Evolutionary conservation across 257 asterid genomes (phyloP).

Genomic region (Ehretia macrophylla): DNA sequence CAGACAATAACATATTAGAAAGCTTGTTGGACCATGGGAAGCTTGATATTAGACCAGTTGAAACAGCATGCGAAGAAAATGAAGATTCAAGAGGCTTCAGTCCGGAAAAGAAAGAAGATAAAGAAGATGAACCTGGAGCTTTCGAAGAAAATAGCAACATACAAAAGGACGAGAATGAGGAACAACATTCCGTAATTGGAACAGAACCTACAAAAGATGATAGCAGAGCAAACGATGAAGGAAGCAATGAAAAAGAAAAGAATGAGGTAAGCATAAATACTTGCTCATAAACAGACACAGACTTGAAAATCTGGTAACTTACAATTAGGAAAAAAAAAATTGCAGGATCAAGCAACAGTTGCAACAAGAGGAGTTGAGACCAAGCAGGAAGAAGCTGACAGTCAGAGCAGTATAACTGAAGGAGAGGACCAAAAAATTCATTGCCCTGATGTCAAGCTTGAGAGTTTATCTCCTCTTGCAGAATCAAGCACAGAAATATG

Average conservation of each 20-base stretch:
- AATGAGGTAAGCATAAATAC: slow-evolving; percentile 29
- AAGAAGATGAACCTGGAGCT: slow-evolving; percentile 12
- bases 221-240: slow-evolving; percentile 12
- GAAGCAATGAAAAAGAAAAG: slow-evolving; percentile 8
- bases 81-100: background rate
- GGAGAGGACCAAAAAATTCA: slow-evolving; percentile 14
- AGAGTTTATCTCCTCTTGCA: background rate
- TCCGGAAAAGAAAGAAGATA: slow-evolving; percentile 16
- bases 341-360: slow-evolving; percentile 28
- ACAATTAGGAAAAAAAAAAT: slow-evolving; percentile 4
- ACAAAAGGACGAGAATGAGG: slow-evolving; percentile 10
- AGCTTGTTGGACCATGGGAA: background rate
- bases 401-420: slow-evolving; percentile 12
- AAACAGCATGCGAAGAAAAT: background rate
- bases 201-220: slow-evolving; percentile 20
- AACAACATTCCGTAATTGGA: background rate
- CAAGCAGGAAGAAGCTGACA: slow-evolving; percentile 16
- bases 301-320: background rate
- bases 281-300: slow-evolving; percentile 5
- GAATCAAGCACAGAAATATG: too few relatives aligned
- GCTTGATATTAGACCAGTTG: background rate
- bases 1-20: slow-evolving; percentile 13
- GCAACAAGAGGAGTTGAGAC: slow-evolving; percentile 20
- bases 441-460: slow-evolving; percentile 15
- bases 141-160: slow-evolving; percentile 23